Evolutionary conservation across 192 early-diverging fungal genomes (phyloP).

Genomic region (Backusella tuberculispora): DNA sequence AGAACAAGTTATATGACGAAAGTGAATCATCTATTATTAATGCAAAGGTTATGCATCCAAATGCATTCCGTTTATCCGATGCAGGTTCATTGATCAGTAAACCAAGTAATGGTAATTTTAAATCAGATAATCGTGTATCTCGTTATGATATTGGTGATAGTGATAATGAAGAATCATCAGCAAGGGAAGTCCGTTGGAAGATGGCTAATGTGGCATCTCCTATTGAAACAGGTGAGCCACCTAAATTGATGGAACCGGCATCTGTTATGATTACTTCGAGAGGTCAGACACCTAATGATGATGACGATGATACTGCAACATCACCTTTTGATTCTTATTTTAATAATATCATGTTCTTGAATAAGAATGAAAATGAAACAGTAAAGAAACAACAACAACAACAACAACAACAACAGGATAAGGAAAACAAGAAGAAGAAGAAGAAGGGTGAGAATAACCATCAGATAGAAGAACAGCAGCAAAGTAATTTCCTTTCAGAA

Average conservation of each 20-base stretch:
- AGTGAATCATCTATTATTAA: not conserved
- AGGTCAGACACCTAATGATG: not conserved
- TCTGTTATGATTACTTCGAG: not conserved
- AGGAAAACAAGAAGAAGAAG: not conserved
- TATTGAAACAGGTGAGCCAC: constrained; percentile 16
- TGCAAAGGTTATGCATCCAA: constrained; percentile 13
- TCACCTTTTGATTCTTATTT: not conserved
- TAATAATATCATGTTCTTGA: not conserved
- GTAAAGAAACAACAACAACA: not conserved
- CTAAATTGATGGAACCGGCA: not conserved
- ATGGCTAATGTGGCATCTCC: constrained; percentile 21
- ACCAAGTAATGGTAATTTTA: not conserved
- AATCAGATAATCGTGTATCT: not conserved
- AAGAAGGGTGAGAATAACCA: too few relatives aligned
- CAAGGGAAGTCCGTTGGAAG: constrained; percentile 14
- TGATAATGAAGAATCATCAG: not conserved
- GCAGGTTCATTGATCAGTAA: not conserved
- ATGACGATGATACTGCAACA: not conserved
- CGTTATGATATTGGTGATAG: not conserved
- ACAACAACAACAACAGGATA: too few relatives aligned
- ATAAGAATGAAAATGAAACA: not conserved
- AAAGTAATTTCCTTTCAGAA: not conserved
- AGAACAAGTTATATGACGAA: not conserved
- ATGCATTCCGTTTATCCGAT: constrained; percentile 17
- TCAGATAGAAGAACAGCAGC: too few relatives aligned